Percentiles rank a stretch among this genome's conserved stretches.
phyloP scores from a whole-genome alignment of 192 early-diverging fungal species.

The Coemansia guatemalensis region DNA sequence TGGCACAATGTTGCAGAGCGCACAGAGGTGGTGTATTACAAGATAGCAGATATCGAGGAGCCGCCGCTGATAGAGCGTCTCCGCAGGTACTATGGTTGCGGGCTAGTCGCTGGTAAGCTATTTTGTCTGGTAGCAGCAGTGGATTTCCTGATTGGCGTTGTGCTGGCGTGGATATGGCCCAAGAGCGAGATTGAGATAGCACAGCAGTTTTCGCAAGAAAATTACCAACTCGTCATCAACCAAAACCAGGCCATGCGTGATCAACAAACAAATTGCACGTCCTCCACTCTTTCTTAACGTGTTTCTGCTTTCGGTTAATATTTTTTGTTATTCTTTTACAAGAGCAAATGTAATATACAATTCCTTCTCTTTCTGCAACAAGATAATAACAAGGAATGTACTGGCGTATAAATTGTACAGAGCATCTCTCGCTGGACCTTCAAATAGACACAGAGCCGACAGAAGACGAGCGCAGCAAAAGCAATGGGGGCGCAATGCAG shows the following conservation, averaged over 20 bases:
- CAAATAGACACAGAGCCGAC: constrained; percentile 8
- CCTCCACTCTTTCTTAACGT: background rate
- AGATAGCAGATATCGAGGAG: constrained; percentile 62
- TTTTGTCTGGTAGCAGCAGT: constrained; percentile 88
- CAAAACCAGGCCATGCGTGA: constrained; percentile 11
- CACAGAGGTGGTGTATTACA: constrained; percentile 74
- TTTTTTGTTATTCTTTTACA: constrained; percentile 10
- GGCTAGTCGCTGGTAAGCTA: constrained; percentile 86
- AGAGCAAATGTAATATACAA: background rate
- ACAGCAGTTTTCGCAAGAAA: constrained; percentile 55
- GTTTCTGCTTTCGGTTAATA: background rate
- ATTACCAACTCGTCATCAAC: constrained; percentile 17
- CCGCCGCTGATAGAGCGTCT: constrained; percentile 78
- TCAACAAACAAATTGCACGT: background rate
- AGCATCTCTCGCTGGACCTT: constrained; percentile 38
- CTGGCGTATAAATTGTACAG: constrained; percentile 49
- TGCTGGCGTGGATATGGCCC: constrained; percentile 84
- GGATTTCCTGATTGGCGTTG: constrained; percentile 76
- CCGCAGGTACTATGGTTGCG: constrained; percentile 82
- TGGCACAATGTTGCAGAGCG: too few species aligned
- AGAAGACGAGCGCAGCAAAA: background rate
- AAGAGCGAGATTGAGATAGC: constrained; percentile 69
- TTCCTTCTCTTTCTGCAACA: too few species aligned
- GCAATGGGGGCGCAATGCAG: background rate
- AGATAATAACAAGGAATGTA: constrained; percentile 25